Percentiles rank a stretch among this genome's conserved stretches.
phyloP scores from a whole-genome alignment of 306 rosid genomes.

The Lablab purpureus region DNA sequence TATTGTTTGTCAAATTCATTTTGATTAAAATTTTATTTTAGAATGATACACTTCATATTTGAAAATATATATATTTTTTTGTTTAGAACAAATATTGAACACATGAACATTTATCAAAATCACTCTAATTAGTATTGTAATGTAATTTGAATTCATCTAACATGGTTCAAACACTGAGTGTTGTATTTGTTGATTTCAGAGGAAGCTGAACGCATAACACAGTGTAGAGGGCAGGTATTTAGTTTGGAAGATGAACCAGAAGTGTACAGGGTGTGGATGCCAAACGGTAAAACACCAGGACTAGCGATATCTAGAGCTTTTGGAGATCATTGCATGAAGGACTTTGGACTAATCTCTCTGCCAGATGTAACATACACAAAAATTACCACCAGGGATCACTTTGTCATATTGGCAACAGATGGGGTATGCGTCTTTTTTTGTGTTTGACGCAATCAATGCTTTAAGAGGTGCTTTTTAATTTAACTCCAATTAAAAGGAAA shows the following conservation, averaged over 20 bases:
- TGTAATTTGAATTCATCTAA: neutral
- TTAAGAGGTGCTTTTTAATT: neutral
- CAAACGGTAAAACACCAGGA: constrained; percentile 67
- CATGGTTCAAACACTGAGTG: neutral
- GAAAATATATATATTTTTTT: too few species aligned
- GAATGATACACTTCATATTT: neutral
- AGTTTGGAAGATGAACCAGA: constrained; percentile 77
- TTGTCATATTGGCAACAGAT: constrained; percentile 80
- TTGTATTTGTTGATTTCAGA: constrained; percentile 48
- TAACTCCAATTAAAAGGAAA: neutral
- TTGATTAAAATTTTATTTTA: neutral
- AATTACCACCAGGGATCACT: constrained; percentile 61
- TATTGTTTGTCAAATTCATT: neutral
- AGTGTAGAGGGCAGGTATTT: constrained; percentile 64
- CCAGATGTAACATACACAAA: constrained; percentile 68
- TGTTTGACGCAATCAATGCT: neutral
- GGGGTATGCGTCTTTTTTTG: constrained; percentile 55
- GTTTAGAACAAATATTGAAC: neutral
- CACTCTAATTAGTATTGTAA: neutral
- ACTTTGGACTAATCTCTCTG: constrained; percentile 72
- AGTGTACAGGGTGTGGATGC: constrained; percentile 78
- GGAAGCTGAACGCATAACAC: constrained; percentile 72
- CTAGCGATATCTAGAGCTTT: constrained; percentile 79
- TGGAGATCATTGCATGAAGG: constrained; percentile 76
- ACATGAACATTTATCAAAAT: neutral